Conservation (phyloP, 345 rosid genomes). For the Euphorbia pulcherrima region DNA sequence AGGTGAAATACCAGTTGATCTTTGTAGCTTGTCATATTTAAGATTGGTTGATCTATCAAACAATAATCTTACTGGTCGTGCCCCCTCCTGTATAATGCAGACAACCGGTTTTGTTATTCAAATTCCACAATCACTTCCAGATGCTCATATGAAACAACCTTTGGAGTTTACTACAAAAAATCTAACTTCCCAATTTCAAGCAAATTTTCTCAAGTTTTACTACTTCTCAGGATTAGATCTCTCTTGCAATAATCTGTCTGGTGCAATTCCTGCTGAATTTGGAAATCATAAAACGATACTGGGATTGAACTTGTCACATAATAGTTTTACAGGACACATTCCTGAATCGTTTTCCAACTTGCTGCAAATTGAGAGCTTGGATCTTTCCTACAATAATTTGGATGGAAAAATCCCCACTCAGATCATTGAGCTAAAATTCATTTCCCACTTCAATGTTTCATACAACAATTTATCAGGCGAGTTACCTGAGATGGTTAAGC, state of each 20-base stretch:
- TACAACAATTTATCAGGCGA: neutral
- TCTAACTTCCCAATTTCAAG: neutral
- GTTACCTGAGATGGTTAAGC: neutral
- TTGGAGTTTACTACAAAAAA: neutral
- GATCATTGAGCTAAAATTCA: neutral
- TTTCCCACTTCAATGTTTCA: neutral
- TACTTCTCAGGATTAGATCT: neutral
- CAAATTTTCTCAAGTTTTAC: neutral
- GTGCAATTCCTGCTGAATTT: neutral
- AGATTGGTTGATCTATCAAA: conserved; percentile 21
- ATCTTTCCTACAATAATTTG: neutral
- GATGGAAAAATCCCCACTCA: neutral
- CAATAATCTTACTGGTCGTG: conserved; percentile 13
- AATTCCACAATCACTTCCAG: neutral
- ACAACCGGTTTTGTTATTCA: neutral
- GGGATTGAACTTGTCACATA: neutral
- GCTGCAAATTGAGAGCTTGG: neutral
- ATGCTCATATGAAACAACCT: neutral
- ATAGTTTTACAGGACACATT: neutral
- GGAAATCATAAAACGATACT: neutral
- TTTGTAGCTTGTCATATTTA: conserved; percentile 14
- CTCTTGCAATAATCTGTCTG: neutral
- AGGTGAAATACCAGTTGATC: conserved; percentile 13
- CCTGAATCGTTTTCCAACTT: neutral
- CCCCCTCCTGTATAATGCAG: conserved; percentile 7